Evolutionary conservation across 257 asterid genomes (phyloP).

Genomic region (Vinca minor): DNA sequence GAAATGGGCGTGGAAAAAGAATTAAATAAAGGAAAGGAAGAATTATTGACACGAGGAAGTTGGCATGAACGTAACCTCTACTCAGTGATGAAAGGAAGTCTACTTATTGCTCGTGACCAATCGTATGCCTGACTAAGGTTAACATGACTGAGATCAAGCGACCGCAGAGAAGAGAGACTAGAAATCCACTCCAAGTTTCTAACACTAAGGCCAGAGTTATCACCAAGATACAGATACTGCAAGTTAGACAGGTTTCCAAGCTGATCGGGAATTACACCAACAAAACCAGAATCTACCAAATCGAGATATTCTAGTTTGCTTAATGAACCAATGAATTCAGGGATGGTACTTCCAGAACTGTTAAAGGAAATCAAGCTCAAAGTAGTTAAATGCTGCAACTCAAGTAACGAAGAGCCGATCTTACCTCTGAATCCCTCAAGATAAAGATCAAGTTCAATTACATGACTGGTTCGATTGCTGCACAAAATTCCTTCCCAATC

Average conservation of each 20-base stretch:
- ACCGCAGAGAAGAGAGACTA: too few species aligned
- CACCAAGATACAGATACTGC: neutral
- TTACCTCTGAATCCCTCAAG: neutral
- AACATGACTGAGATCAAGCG: too few species aligned
- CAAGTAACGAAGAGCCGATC: too few species aligned
- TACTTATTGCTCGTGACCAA: neutral
- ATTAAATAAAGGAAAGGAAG: neutral
- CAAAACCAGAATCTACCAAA: neutral
- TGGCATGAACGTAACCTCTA: neutral
- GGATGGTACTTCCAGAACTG: too few species aligned
- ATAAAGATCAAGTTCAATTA: slow-evolving; percentile 8
- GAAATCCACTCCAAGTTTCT: too few species aligned
- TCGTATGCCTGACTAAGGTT: too few species aligned
- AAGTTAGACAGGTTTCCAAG: slow-evolving; percentile 16
- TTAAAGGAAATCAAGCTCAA: too few species aligned
- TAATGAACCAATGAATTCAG: too few species aligned
- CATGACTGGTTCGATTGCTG: slow-evolving; percentile 8
- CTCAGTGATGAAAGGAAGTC: neutral
- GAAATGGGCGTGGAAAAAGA: neutral
- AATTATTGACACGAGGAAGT: neutral
- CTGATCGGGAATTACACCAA: slow-evolving; percentile 3
- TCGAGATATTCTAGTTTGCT: too few species aligned
- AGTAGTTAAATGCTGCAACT: too few species aligned
- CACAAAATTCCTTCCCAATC: slow-evolving; percentile 15
- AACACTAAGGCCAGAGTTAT: too few species aligned